Evolutionary conservation across 202 grass and related monocot genomes (phyloP).

Genomic region (Musa balbisiana): DNA sequence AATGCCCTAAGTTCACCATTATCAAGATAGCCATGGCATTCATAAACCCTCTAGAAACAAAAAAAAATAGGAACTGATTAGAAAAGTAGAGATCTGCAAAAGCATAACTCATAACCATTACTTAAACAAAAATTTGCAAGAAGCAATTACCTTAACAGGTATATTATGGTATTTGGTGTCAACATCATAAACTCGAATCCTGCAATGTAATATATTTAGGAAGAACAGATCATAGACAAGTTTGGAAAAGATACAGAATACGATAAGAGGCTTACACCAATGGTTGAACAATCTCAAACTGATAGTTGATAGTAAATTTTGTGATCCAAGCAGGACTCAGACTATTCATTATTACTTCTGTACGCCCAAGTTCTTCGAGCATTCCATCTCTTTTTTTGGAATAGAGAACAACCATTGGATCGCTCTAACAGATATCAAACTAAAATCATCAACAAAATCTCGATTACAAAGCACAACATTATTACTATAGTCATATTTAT

Average conservation of each 20-base stretch:
- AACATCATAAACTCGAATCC: slow-evolving; percentile 75
- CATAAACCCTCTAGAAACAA: too few species aligned
- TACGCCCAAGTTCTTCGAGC: slow-evolving; percentile 86
- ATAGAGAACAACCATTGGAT: slow-evolving; percentile 86
- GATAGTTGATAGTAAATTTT: slow-evolving; percentile 73
- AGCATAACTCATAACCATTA: not conserved
- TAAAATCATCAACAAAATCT: not conserved
- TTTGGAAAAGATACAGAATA: not conserved
- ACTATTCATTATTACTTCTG: slow-evolving; percentile 82
- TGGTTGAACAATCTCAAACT: slow-evolving; percentile 87
- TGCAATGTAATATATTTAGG: slow-evolving; percentile 22
- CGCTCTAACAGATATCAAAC: slow-evolving; percentile 45
- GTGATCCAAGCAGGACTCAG: slow-evolving; percentile 85
- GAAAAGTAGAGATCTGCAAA: not conserved
- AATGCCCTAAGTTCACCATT: too few species aligned
- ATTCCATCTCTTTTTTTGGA: slow-evolving; percentile 43
- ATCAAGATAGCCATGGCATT: too few species aligned
- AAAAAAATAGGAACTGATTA: not conserved
- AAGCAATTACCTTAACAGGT: slow-evolving; percentile 66
- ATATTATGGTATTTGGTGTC: slow-evolving; percentile 81
- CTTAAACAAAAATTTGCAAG: not conserved
- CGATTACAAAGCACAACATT: too few species aligned
- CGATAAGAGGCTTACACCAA: slow-evolving; percentile 54
- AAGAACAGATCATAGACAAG: slow-evolving; percentile 12
- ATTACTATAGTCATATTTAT: not conserved